Conservation (phyloP, 192 early-diverging fungal genomes). For the Fimicolochytrium jonesii region DNA sequence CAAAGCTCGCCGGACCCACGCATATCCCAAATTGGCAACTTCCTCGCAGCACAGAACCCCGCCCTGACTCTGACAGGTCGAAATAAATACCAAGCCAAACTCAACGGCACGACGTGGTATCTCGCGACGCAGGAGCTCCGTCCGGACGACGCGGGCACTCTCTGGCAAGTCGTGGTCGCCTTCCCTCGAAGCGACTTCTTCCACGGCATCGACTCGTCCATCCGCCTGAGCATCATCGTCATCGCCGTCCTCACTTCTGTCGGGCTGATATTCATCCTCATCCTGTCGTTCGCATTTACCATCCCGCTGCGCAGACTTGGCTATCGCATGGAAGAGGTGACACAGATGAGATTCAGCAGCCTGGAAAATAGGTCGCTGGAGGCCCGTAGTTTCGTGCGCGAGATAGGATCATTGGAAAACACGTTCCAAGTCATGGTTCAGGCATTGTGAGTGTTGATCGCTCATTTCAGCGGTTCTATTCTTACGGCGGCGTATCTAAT, state of each 20-base stretch:
- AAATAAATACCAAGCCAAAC: background rate
- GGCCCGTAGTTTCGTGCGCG: background rate
- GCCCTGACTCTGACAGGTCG: background rate
- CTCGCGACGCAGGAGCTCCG: background rate
- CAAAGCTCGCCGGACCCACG: background rate
- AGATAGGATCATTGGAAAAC: background rate
- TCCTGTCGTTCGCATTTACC: slow-evolving; percentile 2
- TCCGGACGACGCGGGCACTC: background rate
- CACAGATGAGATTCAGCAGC: slow-evolving; percentile 6
- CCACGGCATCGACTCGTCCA: background rate
- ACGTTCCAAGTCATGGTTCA: slow-evolving; percentile 17
- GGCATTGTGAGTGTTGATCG: slow-evolving; percentile 3
- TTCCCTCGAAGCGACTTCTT: slow-evolving; percentile 13
- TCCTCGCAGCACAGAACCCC: background rate
- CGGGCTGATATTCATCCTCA: background rate
- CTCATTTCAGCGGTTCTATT: background rate
- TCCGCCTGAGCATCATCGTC: background rate
- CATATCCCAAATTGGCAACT: slow-evolving; percentile 4
- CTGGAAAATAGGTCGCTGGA: background rate
- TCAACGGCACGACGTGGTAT: background rate
- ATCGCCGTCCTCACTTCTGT: background rate
- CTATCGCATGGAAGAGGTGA: slow-evolving; percentile 11
- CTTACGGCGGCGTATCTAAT: background rate
- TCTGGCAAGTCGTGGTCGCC: slow-evolving; percentile 8
- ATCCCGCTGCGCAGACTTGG: background rate